Percentiles rank a stretch among this genome's conserved stretches.
Evolutionary conservation across 1,139 yeast species (phyloP).

Genomic region (Scheffersomyces quercinus): DNA sequence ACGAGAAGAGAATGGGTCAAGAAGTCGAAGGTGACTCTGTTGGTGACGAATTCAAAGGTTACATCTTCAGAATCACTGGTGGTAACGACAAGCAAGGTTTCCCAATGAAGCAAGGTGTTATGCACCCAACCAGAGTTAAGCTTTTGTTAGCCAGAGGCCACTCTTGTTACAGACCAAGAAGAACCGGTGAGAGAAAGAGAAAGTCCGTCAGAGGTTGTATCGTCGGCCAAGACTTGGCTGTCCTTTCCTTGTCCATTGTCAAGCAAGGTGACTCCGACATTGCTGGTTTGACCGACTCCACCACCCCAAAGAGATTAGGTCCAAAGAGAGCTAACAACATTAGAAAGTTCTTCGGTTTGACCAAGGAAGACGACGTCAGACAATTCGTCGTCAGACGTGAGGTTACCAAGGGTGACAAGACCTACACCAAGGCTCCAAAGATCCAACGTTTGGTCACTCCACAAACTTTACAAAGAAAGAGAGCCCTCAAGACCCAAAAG

Average conservation of each 20-base stretch:
- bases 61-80: conserved; percentile 97
- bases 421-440: conserved; percentile 99
- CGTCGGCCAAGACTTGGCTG: conserved; percentile 96
- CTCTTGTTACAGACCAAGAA: conserved; percentile 99
- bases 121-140: conserved; percentile 99
- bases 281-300: conserved; percentile 91
- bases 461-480: conserved; percentile 99
- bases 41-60: conserved; percentile 99
- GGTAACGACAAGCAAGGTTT: conserved; percentile 99
- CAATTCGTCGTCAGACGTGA: conserved; percentile 98
- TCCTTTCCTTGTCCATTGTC: conserved; percentile 86
- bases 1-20: conserved; percentile 99
- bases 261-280: conserved; percentile 97
- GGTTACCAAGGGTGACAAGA: conserved; percentile 96
- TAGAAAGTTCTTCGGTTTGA: conserved; percentile 97
- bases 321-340: conserved; percentile 99
- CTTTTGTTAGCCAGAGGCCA: conserved; percentile 90
- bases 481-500: conserved; percentile 93
- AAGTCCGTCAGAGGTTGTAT: conserved; percentile 99
- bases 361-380: conserved; percentile 95
- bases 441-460: conserved; percentile 99
- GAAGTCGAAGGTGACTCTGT: conserved; percentile 98
- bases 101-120: conserved; percentile 99
- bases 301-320: conserved; percentile 98
- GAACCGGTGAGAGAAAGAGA: conserved; percentile 99